Evolutionary conservation across 2,329 filamentous ascomycete species (phyloP).

Genomic region (Exophiala alcalophila): DNA sequence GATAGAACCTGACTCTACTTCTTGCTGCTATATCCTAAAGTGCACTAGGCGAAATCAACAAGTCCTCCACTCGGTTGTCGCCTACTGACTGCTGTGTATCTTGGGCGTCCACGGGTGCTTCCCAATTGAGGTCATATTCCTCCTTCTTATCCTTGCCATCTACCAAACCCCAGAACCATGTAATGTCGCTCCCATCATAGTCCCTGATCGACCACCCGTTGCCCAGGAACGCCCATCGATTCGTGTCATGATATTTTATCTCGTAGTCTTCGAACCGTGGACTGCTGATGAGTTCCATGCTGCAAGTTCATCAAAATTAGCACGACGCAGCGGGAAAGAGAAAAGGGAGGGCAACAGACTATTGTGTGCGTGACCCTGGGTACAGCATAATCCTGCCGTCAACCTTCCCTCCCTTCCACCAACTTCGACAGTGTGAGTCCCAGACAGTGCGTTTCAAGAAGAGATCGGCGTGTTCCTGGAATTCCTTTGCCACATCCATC

Average conservation of each 20-base stretch:
- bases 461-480: slow-evolving; percentile 32
- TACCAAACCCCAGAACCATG: slow-evolving; percentile 16
- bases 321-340: no score
- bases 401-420: slow-evolving; percentile 5
- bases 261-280: slow-evolving; percentile 25
- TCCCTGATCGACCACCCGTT: slow-evolving; percentile 39
- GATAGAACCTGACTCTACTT: no score
- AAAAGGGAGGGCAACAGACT: no score
- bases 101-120: no score
- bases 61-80: no score
- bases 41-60: no score
- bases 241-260: slow-evolving; percentile 26
- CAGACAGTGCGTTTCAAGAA: slow-evolving; percentile 33
- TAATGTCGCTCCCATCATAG: slow-evolving; percentile 11
- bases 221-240: slow-evolving; percentile 41
- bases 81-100: no score
- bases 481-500: slow-evolving; percentile 32
- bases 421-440: slow-evolving; percentile 4
- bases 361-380: slow-evolving; percentile 41
- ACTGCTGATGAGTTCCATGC: slow-evolving; percentile 35
- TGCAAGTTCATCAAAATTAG: no score
- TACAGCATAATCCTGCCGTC: slow-evolving; percentile 37
- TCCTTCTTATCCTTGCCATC: no score
- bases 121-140: no score
- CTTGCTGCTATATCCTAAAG: no score